Base-by-base conservation (phyloP, 345 rosid species). In the Nasturtium officinale region DNA sequence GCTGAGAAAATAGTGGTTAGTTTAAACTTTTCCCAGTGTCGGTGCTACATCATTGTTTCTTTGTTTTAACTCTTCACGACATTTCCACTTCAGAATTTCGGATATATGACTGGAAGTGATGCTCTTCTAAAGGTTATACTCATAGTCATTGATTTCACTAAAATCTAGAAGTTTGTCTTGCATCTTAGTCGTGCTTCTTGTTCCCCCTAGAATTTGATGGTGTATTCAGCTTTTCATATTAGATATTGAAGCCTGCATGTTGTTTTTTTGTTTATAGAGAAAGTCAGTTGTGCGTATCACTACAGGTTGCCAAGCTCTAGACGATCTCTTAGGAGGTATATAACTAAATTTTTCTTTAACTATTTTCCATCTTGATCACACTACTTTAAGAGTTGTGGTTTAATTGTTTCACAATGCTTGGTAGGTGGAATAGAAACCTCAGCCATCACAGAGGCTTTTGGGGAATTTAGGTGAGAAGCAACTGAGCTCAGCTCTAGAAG, bases 1-100 rank as follows among this genome's bases (percentile, higher is more conserved):
- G 96, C 93, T 21, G 99, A 94, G 82, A 94, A 94, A 75, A 74
- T 92, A 81, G 96, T 95, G 89, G 97, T 94, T 35, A 45, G 98
- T 81, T 48, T 66, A 77, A 10, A 29, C 3, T 4, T 25, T 43
- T 57, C 42, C 15, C 2, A 4, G 20, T 10, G 37, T 75, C 3
- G 56, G 15, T 61, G 43, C 18, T 72, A 5, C 29, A 35, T 37
- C 54, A 18, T 3, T 67, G 68, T 21, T 5, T 38, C 20, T 68
- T 72, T 18, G 18, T 43, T 15, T 56, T 25, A 52, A 45, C 10
- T 20, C 16, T 65, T 23, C 23, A 15, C 18, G 17, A 12, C 72
- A 15, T 54, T 67, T 53, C 7, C 23, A 32, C 55, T 65, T 56
- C 83, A 89, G 97, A 94, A 88, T 75, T 89, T 70, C 63, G 99